Percentiles rank a stretch among this genome's conserved stretches.
Evolutionary conservation across 148 eudicot genomes (phyloP).

Genomic region (Rhododendron griersonianum): DNA sequence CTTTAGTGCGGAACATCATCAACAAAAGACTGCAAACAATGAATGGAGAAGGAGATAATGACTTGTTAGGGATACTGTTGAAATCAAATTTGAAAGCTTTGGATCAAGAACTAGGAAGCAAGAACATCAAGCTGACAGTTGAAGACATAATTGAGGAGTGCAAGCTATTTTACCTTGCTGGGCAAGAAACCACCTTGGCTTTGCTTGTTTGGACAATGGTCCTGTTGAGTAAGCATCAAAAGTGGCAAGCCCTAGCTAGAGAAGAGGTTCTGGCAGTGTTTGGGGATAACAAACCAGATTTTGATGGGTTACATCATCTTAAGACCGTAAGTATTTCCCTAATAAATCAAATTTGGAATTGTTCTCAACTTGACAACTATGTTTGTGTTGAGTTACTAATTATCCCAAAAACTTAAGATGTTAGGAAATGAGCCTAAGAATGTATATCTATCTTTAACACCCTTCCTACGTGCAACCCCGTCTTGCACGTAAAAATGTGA

Average conservation of each 20-base stretch:
- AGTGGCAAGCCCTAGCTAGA: conserved; percentile 23
- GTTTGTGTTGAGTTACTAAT: too few relatives aligned
- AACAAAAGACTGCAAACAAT: conserved; percentile 1
- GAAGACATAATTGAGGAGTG: conserved; percentile 9
- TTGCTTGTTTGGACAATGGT: conserved; percentile 25
- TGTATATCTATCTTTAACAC: neutral
- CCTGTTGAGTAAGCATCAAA: conserved; percentile 18
- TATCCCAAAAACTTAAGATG: too few relatives aligned
- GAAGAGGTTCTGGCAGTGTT: conserved; percentile 29
- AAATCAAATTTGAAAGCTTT: conserved; percentile 1
- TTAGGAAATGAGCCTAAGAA: neutral
- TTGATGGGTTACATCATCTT: conserved; percentile 30
- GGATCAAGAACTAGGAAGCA: neutral
- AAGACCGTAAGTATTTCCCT: conserved; percentile 23
- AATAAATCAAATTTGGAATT: neutral
- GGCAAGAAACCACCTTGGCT: conserved; percentile 21
- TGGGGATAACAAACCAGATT: conserved; percentile 28
- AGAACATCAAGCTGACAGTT: neutral
- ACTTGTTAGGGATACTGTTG: conserved; percentile 6
- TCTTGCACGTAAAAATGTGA: neutral
- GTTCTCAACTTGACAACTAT: neutral
- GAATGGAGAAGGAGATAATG: neutral
- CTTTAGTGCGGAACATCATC: conserved; percentile 14
- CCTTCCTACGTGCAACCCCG: too few relatives aligned
- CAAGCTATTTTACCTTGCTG: conserved; percentile 6